A percentile compares a stretch with the other conserved stretches of the same genome.
Evolutionary conservation across 2,329 filamentous ascomycete genomes (phyloP).

Genomic region (Claviceps arundinis): DNA sequence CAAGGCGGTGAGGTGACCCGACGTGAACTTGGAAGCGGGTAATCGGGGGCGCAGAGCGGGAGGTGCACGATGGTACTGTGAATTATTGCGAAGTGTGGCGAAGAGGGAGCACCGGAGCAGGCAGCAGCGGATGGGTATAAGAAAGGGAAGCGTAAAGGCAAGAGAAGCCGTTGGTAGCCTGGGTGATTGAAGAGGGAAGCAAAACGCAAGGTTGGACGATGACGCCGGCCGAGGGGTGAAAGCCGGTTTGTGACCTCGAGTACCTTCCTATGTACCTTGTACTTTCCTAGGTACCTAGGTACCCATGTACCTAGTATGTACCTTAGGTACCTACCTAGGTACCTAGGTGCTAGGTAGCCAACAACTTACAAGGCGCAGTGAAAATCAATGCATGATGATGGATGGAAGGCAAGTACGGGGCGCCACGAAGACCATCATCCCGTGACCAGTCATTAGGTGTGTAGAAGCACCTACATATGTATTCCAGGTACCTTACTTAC

Average conservation of each 20-base stretch:
- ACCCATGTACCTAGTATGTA: too few relatives aligned
- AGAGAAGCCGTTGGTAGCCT: not conserved
- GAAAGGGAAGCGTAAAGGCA: not conserved
- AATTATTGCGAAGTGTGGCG: not conserved
- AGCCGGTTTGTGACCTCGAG: not conserved
- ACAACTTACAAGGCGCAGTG: too few relatives aligned
- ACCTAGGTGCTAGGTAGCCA: too few relatives aligned
- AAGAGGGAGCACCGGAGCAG: slow-evolving; percentile 18
- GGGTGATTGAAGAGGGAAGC: not conserved
- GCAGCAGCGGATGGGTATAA: not conserved
- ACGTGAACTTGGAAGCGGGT: not conserved
- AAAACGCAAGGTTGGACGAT: not conserved
- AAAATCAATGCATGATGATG: too few relatives aligned
- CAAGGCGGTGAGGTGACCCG: not conserved
- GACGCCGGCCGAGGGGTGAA: not conserved
- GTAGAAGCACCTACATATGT: too few relatives aligned
- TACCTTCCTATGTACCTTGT: not conserved
- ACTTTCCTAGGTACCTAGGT: too few relatives aligned
- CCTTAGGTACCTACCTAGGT: too few relatives aligned
- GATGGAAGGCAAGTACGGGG: too few relatives aligned
- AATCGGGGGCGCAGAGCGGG: not conserved
- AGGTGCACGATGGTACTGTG: not conserved
- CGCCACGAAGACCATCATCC: too few relatives aligned
- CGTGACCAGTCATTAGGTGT: too few relatives aligned
- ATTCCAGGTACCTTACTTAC: too few relatives aligned